Base-by-base conservation (phyloP, 192 early-diverging fungal species). In the Umbelopsis vinacea region DNA sequence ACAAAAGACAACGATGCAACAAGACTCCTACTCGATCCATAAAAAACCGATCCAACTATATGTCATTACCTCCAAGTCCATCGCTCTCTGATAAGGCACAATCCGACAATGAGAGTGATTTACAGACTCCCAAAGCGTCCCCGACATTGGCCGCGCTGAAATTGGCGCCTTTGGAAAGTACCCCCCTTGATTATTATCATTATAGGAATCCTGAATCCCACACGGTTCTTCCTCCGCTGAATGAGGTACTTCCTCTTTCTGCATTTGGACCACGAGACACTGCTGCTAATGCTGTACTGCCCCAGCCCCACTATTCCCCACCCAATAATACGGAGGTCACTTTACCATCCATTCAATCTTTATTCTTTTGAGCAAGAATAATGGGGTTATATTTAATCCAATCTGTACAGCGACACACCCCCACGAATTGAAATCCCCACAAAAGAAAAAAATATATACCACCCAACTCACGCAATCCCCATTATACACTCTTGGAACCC, bases 1-100 rank as follows among this genome's bases (percentile, higher is more conserved):
- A 79, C 78, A 12, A 76, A 83, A 17, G 73, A 77, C 74, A 71
- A 60, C 46, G 48, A 66, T 72, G 55, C 22, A 46, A 23, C 47
- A 57, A 57, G 26, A 53, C 71, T 66, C 29, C 60, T 6, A 67
- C 45, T 15, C n/a, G 15, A 37, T 24, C 33, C 35, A 40, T 22
- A 22, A 23, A 45, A 52, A 46, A 17, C 57, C 69, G 21, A 33
- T 55, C 10, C 29, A 35, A n/a, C 57, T 10, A 29, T 17, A 63
- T 63, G 33, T 63, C 57, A 35, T 63, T 75, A 19, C 70, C 74
- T 52, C 52, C 29, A 43, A 69, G 57, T 29, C 60, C 68, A 22
- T 63, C 43, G 2, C 70, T 75, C 29, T 69, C 68, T 6, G 53
- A 63, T 40, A 67, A 74, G 43, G 50, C 66, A 9, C 68, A 70